Evolutionary conservation across 2,329 filamentous ascomycete species (phyloP).

Genomic region (Xylariaceae sp.): DNA sequence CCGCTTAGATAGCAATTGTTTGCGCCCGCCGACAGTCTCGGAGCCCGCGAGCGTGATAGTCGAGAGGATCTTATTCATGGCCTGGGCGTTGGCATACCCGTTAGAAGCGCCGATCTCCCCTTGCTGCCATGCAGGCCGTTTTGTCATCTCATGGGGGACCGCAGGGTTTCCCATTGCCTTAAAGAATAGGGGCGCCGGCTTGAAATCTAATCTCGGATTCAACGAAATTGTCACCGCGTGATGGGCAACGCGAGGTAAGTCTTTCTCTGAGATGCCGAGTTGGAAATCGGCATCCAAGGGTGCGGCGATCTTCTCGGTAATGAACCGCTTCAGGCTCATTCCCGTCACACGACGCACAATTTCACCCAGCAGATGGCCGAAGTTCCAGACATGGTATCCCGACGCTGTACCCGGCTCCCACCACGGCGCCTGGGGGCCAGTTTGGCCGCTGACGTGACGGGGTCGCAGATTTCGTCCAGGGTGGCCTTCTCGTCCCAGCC

Average conservation of each 20-base stretch:
- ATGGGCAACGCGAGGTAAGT: conserved; percentile 39
- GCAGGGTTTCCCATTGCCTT: conserved; percentile 32
- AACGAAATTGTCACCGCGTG: conserved; percentile 30
- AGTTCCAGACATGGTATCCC: conserved; percentile 39
- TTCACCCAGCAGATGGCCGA: conserved; percentile 42
- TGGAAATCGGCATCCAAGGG: conserved; percentile 45
- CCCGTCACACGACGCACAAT: conserved; percentile 40
- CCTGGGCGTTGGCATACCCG: conserved; percentile 44
- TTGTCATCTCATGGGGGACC: conserved; percentile 22
- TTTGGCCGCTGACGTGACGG: conserved; percentile 28
- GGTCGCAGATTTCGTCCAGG: conserved; percentile 34
- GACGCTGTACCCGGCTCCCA: conserved; percentile 40
- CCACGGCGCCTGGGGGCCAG: conserved; percentile 40
- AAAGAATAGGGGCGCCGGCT: conserved; percentile 27
- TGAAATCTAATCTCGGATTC: conserved; percentile 10
- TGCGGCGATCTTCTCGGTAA: conserved; percentile 32
- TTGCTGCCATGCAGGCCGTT: conserved; percentile 35
- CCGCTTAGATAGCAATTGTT: conserved; percentile 36
- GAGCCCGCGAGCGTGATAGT: conserved; percentile 54
- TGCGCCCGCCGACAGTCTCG: conserved; percentile 10
- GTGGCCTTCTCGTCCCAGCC: conserved; percentile 34
- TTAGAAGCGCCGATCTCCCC: conserved; percentile 42
- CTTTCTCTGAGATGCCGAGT: conserved; percentile 40
- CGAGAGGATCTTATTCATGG: conserved; percentile 40
- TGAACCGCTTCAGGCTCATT: conserved; percentile 39